Evolutionary conservation across 352 stramenopile species (phyloP), one percentile per base, ranked within the genome.

Genomic region (Phytophthora lateralis): DNA sequence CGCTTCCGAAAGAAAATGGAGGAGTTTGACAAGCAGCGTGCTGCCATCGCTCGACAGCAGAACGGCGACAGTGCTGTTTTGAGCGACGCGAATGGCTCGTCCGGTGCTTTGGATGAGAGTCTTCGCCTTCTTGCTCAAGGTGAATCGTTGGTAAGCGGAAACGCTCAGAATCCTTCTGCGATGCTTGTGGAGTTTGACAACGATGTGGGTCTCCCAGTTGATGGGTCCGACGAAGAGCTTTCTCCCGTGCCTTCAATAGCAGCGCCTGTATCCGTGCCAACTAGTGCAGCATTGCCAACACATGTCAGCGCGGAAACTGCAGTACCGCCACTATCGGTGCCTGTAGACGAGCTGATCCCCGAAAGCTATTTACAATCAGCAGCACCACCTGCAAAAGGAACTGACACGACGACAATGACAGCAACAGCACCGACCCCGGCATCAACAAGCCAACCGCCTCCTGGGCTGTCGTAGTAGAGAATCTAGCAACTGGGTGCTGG

Each of bases 1-100:
- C 80, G 81, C 0, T 92, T 92, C 34, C 75, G 82, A 18, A 84
- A 85, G 57, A 90, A 92, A 49, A 92, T 95, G 80, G 79, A 93
- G 51, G 81, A 95, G 47, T 80, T 95, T 43, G 83, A 91, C 59
- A 87, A 91, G 49, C 85, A 93, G 44, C 76, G 84, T 32, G 79
- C 80, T 21, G 83, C 82, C 18, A 88, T 89, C 26, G 80, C 81
- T 29, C 60, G 77, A 10, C 73, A 88, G 52, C 76, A 81, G 55
- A 89, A 78, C 47, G 80, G 65, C 11, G 77, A 82, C 0, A 69
- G 65, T 11, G 59, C 35, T 15, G 51, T 66, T 5, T 42, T 52
- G 12, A 66, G 30, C n/a, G 63, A 80, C 15, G 32, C 51, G 10
- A 73, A 73, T 58, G 59, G 69, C 6, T 69, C 64, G 32, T 59